Percentiles rank a stretch among this genome's conserved stretches.
phyloP scores from a whole-genome alignment of 805 yeast genomes.

The Nakazawaea sp. region DNA sequence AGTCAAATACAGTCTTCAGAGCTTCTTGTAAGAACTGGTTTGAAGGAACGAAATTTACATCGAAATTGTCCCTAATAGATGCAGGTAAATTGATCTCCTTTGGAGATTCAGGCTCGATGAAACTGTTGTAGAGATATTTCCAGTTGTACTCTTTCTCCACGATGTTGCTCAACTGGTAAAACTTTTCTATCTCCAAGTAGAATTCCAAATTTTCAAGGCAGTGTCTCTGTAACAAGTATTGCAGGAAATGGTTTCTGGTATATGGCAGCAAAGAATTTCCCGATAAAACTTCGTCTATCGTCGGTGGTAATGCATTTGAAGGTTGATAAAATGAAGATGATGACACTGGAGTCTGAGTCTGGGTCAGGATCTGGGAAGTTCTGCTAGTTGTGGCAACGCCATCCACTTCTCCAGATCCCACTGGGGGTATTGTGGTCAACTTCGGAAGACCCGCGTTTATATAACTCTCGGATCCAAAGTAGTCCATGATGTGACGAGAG shows the following conservation, averaged over 20 bases:
- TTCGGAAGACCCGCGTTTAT: conserved; percentile 11
- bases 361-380: background rate
- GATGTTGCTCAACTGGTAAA: conserved; percentile 11
- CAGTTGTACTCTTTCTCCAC: conserved; percentile 16
- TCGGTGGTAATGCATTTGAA: conserved; percentile 15
- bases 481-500: no score
- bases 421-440: conserved; percentile 5
- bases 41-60: conserved; percentile 16
- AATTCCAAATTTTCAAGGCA: conserved; percentile 29
- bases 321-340: background rate
- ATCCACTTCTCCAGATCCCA: background rate
- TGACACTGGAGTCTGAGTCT: conserved; percentile 5
- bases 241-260: conserved; percentile 20
- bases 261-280: conserved; percentile 18
- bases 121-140: conserved; percentile 19
- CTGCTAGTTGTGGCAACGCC: background rate
- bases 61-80: conserved; percentile 15
- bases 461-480: background rate
- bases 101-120: conserved; percentile 19
- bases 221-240: conserved; percentile 22
- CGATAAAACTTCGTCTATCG: conserved; percentile 19
- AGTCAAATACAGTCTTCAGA: conserved; percentile 17
- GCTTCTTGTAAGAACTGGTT: conserved; percentile 13
- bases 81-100: conserved; percentile 27
- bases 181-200: conserved; percentile 18